Evolutionary conservation across 495 filamentous ascomycete genomes (phyloP).

Genomic region (Aspergillus incahuasiensis): DNA sequence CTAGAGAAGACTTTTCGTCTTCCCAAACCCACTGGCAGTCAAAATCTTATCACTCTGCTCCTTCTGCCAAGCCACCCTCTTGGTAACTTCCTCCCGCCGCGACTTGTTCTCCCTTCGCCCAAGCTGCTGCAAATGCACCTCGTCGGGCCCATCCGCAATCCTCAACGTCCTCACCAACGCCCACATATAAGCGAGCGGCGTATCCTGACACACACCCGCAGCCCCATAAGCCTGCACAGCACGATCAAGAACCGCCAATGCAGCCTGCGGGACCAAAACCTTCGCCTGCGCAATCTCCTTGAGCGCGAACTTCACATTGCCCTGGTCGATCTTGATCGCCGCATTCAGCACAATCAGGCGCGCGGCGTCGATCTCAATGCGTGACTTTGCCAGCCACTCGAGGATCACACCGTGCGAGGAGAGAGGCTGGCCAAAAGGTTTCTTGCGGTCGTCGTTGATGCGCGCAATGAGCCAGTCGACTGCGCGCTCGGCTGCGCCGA

Average conservation of each 20-base stretch:
- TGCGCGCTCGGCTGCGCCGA: constrained; percentile 79
- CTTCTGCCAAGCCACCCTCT: constrained; percentile 61
- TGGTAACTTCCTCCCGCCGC: constrained; percentile 54
- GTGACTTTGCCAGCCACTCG: constrained; percentile 87
- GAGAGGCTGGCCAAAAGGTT: constrained; percentile 76
- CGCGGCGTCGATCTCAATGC: constrained; percentile 85
- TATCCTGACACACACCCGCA: constrained; percentile 85
- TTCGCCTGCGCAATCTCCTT: constrained; percentile 87
- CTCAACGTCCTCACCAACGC: constrained; percentile 74
- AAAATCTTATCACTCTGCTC: constrained; percentile 62
- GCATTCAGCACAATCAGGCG: constrained; percentile 84
- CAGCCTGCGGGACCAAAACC: constrained; percentile 73
- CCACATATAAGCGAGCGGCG: constrained; percentile 84
- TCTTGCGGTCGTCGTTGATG: constrained; percentile 82
- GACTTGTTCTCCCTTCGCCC: constrained; percentile 78
- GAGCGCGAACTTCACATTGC: constrained; percentile 72
- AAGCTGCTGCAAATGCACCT: constrained; percentile 90
- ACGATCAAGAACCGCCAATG: constrained; percentile 76
- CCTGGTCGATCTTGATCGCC: constrained; percentile 81
- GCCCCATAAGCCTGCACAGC: constrained; percentile 84
- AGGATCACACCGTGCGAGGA: constrained; percentile 84
- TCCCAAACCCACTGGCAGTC: constrained; percentile 52
- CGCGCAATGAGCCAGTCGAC: constrained; percentile 86
- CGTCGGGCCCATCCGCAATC: constrained; percentile 88
- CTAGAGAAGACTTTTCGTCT: constrained; percentile 40